phyloP scores from a whole-genome alignment of 371 early-diverging fungal species.

The Zychaea mexicana region DNA sequence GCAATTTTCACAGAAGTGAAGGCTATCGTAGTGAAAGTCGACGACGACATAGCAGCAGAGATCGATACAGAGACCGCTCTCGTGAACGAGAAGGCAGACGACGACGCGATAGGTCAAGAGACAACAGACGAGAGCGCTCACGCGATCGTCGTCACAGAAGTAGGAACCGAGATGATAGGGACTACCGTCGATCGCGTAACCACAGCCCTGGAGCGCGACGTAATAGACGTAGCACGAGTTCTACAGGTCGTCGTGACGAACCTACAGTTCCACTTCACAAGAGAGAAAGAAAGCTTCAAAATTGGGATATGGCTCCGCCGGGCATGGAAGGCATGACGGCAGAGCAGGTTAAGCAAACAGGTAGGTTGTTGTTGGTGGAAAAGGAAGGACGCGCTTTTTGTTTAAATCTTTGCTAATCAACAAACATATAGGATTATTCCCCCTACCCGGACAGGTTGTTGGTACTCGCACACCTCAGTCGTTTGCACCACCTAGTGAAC shows the following conservation, averaged over 20 bases:
- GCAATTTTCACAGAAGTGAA: constrained; percentile 19
- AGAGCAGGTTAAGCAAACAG: constrained; percentile 89
- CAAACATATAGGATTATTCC: constrained; percentile 72
- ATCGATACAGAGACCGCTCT: constrained; percentile 43
- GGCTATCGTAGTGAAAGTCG: constrained; percentile 33
- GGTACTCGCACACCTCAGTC: constrained; percentile 64
- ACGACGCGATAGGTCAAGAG: constrained; percentile 41
- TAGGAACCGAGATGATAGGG: constrained; percentile 30
- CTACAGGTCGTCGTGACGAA: constrained; percentile 53
- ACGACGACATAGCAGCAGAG: constrained; percentile 49
- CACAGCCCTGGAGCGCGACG: constrained; percentile 39
- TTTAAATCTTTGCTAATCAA: no score
- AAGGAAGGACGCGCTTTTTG: neutral
- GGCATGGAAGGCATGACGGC: constrained; percentile 92
- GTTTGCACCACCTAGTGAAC: constrained; percentile 52
- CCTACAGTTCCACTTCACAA: constrained; percentile 76
- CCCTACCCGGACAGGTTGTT: constrained; percentile 86
- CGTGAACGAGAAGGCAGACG: constrained; percentile 39
- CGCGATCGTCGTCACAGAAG: constrained; percentile 23
- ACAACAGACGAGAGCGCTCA: constrained; percentile 20
- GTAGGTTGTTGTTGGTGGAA: constrained; percentile 30
- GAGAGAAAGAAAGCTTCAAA: constrained; percentile 76
- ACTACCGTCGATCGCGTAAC: constrained; percentile 40
- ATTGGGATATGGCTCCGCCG: constrained; percentile 94
- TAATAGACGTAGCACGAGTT: constrained; percentile 34